Conservation (phyloP, 305 asterid species). For the Fraxinus dipetala region DNA sequence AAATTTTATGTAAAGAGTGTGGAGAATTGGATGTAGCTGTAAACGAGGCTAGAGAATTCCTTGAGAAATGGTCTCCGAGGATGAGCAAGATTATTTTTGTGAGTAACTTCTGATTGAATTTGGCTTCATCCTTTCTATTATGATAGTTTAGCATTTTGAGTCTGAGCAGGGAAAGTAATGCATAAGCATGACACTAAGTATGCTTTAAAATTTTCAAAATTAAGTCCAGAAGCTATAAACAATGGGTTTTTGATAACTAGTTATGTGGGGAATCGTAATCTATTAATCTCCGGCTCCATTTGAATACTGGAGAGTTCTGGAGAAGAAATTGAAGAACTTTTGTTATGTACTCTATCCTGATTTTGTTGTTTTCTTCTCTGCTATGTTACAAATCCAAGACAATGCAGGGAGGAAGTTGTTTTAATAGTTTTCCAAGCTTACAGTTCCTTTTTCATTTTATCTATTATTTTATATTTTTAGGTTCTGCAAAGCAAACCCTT, state of each 20-base stretch:
- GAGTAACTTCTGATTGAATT: conserved; percentile 32
- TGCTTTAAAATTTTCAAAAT: neutral
- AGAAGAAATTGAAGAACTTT: neutral
- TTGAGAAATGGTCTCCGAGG: conserved; percentile 82
- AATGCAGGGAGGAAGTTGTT: neutral
- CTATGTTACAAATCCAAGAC: neutral
- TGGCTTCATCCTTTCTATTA: conserved; percentile 2
- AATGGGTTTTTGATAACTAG: neutral
- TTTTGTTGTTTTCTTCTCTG: neutral
- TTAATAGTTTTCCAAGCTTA: conserved; percentile 10
- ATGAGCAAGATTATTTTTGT: conserved; percentile 87
- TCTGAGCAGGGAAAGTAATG: neutral
- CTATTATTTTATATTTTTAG: conserved; percentile 31
- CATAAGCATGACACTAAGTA: neutral
- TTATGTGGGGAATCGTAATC: neutral
- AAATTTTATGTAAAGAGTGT: conserved; percentile 48
- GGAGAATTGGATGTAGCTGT: conserved; percentile 73
- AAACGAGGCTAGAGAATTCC: conserved; percentile 76
- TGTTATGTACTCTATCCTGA: neutral
- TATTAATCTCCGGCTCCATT: neutral
- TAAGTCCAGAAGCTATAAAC: neutral
- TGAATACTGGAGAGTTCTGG: neutral
- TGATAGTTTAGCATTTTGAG: neutral
- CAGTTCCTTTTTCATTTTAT: neutral
- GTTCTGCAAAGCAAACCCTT: conserved; percentile 62